phyloP scores from a whole-genome alignment of 2,329 filamentous ascomycete genomes.

The Penicillium sp. region DNA sequence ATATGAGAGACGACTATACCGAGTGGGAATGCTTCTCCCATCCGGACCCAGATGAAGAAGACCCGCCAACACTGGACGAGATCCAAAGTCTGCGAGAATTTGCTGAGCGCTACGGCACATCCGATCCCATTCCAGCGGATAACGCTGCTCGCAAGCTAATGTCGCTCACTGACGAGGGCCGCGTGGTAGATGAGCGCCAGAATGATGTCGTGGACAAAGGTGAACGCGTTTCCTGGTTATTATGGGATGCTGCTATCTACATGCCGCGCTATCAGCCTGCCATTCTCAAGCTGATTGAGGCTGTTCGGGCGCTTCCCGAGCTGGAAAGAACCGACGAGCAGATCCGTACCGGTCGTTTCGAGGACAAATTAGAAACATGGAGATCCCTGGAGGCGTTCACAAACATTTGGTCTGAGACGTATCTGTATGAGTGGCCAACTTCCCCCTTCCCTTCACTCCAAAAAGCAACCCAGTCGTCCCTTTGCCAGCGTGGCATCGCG shows the following conservation, averaged over 20 bases:
- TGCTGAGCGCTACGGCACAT: neutral
- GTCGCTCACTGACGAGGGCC: neutral
- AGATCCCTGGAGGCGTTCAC: neutral
- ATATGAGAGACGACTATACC: neutral
- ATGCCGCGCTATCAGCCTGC: neutral
- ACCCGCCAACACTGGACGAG: neutral
- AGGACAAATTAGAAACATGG: neutral
- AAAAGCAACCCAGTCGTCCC: neutral
- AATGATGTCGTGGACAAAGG: neutral
- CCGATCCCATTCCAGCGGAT: neutral
- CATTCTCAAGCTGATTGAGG: neutral
- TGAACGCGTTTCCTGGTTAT: neutral
- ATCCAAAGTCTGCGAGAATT: neutral
- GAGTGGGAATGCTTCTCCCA: neutral
- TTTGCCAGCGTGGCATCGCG: neutral
- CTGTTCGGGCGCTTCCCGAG: neutral
- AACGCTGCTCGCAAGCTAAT: neutral
- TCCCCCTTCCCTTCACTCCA: neutral
- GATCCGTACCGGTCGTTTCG: neutral
- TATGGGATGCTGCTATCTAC: neutral
- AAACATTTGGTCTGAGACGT: neutral
- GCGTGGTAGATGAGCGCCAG: neutral
- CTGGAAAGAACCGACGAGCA: neutral
- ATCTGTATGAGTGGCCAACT: neutral
- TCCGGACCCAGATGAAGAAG: neutral